A percentile compares a stretch with the other conserved stretches of the same genome.
Conservation (phyloP, 2,329 filamentous ascomycete genomes). For the Pestalotiopsis sp. region DNA sequence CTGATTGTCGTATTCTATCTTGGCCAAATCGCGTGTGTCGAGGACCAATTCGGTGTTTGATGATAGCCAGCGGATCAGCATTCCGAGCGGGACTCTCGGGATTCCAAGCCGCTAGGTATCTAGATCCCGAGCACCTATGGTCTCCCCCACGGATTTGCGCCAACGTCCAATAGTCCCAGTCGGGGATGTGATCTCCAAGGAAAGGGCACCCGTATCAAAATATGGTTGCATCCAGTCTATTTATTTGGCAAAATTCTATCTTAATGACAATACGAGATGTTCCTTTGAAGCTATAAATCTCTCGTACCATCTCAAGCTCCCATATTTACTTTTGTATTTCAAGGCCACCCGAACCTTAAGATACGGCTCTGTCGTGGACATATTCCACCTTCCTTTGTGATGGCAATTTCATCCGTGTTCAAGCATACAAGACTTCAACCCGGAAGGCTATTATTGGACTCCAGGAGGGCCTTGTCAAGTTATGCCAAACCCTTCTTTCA, state of each 20-base stretch:
- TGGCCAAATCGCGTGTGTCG: background rate
- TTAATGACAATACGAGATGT: background rate
- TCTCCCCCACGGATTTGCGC: background rate
- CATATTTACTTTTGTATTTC: background rate
- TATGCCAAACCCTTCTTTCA: background rate
- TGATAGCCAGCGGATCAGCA: background rate
- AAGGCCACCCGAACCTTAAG: background rate
- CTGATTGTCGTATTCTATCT: background rate
- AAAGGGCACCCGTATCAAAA: background rate
- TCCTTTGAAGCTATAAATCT: background rate
- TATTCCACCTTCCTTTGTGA: background rate
- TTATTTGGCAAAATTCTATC: background rate
- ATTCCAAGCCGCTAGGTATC: background rate
- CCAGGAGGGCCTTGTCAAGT: background rate
- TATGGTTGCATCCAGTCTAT: background rate
- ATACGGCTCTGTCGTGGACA: background rate
- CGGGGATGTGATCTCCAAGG: background rate
- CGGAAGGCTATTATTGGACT: background rate
- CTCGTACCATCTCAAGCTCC: background rate
- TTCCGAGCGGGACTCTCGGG: background rate
- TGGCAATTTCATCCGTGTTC: background rate
- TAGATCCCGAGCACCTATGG: background rate
- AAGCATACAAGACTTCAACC: background rate
- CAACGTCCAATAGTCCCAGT: background rate
- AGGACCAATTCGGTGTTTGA: background rate